phyloP scores from a whole-genome alignment of 139 green algal genomes.

The Ulvella scutata region DNA sequence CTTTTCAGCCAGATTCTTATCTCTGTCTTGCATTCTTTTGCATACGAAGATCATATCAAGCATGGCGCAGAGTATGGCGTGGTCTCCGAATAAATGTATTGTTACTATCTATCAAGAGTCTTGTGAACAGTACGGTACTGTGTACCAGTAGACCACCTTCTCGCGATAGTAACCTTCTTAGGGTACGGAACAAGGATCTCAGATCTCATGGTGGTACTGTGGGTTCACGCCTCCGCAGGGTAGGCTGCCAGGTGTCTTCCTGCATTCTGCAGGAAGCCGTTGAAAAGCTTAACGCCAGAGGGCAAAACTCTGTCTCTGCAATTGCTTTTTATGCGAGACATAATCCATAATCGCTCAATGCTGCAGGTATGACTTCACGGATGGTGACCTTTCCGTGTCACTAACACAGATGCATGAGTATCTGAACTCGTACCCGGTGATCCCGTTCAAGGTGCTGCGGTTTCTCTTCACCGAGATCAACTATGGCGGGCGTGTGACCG shows the following conservation, averaged over 20 bases:
- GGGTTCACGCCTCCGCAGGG: no score
- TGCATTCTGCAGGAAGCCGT: no score
- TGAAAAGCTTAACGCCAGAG: no score
- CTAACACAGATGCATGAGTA: conserved; percentile 40
- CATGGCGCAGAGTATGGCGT: conserved; percentile 5
- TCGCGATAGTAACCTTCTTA: background rate
- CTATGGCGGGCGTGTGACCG: conserved; percentile 60
- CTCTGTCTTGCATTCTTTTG: no score
- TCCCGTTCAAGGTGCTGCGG: conserved; percentile 23
- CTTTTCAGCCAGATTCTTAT: conserved; percentile 57
- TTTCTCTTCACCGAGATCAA: conserved; percentile 65
- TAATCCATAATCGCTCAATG: no score
- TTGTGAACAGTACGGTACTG: background rate
- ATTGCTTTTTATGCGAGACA: background rate
- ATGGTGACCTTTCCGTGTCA: conserved; percentile 35
- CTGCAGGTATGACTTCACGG: conserved; percentile 40
- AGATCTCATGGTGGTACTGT: no score
- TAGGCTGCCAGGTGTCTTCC: no score
- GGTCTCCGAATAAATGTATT: background rate
- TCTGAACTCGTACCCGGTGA: conserved; percentile 13
- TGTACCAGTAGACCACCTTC: background rate
- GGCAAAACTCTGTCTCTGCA: background rate
- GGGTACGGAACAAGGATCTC: background rate
- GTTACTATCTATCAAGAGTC: background rate
- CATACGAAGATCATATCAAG: conserved; percentile 24